Evolutionary conservation across 2,329 filamentous ascomycete species (phyloP).

Genomic region (Venturia pyrina): DNA sequence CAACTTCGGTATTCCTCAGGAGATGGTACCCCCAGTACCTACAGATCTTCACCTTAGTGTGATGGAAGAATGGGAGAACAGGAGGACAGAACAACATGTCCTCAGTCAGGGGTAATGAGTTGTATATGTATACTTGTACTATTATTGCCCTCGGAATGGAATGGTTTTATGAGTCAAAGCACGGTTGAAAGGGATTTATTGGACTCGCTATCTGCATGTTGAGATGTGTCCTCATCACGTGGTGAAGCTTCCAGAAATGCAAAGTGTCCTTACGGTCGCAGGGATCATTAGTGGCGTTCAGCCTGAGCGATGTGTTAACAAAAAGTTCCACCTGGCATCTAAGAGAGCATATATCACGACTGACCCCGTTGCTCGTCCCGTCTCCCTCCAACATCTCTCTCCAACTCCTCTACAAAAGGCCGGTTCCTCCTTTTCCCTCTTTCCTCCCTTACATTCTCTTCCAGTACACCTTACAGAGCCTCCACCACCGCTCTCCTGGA

Average conservation of each 20-base stretch:
- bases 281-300: not conserved
- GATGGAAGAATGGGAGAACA: not conserved
- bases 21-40: too few relatives aligned
- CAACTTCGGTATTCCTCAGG: too few relatives aligned
- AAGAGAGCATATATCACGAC: not conserved
- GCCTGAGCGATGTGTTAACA: slow-evolving; percentile 3
- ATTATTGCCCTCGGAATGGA: not conserved
- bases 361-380: too few relatives aligned
- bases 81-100: not conserved
- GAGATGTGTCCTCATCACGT: not conserved
- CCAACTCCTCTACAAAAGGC: not conserved
- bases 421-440: not conserved
- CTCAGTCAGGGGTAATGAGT: not conserved
- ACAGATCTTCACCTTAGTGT: not conserved
- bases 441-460: not conserved
- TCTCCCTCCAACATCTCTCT: not conserved
- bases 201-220: not conserved
- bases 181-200: not conserved
- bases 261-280: not conserved
- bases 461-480: not conserved
- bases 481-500: slow-evolving; percentile 1
- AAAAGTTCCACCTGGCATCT: slow-evolving; percentile 4
- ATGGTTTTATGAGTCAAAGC: not conserved
- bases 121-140: too few relatives aligned
- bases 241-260: not conserved